A percentile compares a stretch with the other conserved stretches of the same genome.
Conservation (phyloP, 2,329 filamentous ascomycete genomes). For the Corinectria fuckeliana region DNA sequence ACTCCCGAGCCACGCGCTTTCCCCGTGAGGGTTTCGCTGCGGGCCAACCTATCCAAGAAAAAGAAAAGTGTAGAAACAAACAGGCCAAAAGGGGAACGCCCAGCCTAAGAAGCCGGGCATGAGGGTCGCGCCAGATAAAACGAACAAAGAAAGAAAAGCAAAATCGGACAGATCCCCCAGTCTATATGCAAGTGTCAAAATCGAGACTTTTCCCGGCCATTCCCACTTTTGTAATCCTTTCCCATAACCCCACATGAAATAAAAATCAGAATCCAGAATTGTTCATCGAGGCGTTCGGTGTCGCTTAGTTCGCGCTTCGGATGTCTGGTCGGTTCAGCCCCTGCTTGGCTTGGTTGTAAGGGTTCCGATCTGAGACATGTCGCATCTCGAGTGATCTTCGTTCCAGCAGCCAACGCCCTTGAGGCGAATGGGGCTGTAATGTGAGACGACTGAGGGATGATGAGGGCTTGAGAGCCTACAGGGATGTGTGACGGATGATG, state of each 20-base stretch:
- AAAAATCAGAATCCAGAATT: slow-evolving; percentile 24
- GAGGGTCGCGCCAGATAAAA: slow-evolving; percentile 21
- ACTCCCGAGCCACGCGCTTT: slow-evolving; percentile 8
- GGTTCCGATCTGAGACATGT: slow-evolving; percentile 41
- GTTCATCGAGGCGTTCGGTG: slow-evolving; percentile 23
- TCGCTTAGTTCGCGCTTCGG: slow-evolving; percentile 14
- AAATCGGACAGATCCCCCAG: slow-evolving; percentile 29
- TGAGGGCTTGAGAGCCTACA: slow-evolving; percentile 12
- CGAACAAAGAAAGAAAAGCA: slow-evolving; percentile 18
- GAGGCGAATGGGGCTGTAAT: slow-evolving; percentile 21
- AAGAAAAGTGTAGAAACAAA: slow-evolving; percentile 21
- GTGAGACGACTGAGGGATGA: slow-evolving; percentile 9
- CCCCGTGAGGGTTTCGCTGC: slow-evolving; percentile 30
- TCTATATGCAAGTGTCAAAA: slow-evolving; percentile 40
- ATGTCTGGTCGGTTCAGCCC: slow-evolving; percentile 6
- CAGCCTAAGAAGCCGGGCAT: slow-evolving; percentile 22
- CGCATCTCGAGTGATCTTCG: slow-evolving; percentile 39
- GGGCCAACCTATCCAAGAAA: slow-evolving; percentile 21
- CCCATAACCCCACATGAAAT: slow-evolving; percentile 27
- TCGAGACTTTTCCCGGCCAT: slow-evolving; percentile 33
- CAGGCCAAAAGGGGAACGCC: slow-evolving; percentile 7
- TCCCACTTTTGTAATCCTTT: slow-evolving; percentile 37
- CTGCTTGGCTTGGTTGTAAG: slow-evolving; percentile 14
- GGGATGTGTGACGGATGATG: slow-evolving; percentile 20
- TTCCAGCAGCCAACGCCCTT: slow-evolving; percentile 37